phyloP scores from a whole-genome alignment of 2,329 filamentous ascomycete species.

The Calonectria ilicicola region DNA sequence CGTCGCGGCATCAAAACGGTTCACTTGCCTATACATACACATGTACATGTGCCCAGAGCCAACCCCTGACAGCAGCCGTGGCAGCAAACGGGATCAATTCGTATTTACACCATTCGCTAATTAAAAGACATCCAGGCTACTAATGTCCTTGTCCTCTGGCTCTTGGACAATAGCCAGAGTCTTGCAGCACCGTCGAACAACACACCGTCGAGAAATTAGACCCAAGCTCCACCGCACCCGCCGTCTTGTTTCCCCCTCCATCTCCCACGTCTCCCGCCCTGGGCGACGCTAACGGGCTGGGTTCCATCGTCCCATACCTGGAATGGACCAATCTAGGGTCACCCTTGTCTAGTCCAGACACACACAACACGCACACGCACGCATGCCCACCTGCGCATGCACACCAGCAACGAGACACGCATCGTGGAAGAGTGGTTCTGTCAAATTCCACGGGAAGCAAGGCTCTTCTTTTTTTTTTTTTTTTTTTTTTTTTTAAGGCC shows the following conservation, averaged over 20 bases:
- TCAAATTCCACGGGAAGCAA: not conserved
- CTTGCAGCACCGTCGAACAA: conserved; percentile 18
- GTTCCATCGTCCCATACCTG: conserved; percentile 31
- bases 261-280: conserved; percentile 24
- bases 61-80: not conserved
- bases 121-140: not conserved
- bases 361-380: conserved; percentile 29
- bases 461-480: not conserved
- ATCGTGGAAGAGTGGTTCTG: not conserved
- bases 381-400: conserved; percentile 7
- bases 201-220: conserved; percentile 19
- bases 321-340: conserved; percentile 39
- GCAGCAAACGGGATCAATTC: not conserved
- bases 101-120: not conserved
- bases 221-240: conserved; percentile 24
- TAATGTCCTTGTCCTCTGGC: not conserved
- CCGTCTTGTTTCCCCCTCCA: conserved; percentile 24
- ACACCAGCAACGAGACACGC: conserved; percentile 6
- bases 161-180: not conserved
- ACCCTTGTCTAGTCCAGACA: conserved; percentile 42
- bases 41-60: not conserved
- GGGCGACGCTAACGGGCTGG: conserved; percentile 10
- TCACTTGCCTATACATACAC: not conserved
- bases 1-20: not conserved
- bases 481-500: not conserved